Percentiles rank a stretch among this genome's conserved stretches.
Evolutionary conservation across 2,329 filamentous ascomycete species (phyloP).

Genomic region (Diaporthe citri): DNA sequence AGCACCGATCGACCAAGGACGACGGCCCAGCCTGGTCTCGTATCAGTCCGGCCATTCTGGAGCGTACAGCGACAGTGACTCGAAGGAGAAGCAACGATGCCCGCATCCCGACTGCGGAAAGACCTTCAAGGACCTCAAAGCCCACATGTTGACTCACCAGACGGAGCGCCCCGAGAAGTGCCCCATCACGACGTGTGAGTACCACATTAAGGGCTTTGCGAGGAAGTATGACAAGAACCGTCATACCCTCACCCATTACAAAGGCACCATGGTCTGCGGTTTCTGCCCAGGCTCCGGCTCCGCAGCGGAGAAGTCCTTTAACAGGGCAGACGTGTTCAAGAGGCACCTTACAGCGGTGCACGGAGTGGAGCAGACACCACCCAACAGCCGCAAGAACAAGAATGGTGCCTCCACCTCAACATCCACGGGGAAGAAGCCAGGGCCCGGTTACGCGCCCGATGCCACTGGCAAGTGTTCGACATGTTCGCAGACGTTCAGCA

Average conservation of each 20-base stretch:
- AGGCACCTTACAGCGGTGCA: conserved; percentile 91
- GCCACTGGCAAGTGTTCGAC: conserved; percentile 96
- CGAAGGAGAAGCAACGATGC: conserved; percentile 79
- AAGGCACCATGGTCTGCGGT: conserved; percentile 96
- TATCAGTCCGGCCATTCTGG: conserved; percentile 74
- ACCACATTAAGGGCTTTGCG: conserved; percentile 92
- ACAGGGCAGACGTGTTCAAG: conserved; percentile 96
- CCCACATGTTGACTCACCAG: conserved; percentile 95
- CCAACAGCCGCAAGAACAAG: conserved; percentile 86
- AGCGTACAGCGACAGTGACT: conserved; percentile 71
- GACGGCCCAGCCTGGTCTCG: conserved; percentile 78
- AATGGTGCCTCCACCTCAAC: conserved; percentile 48
- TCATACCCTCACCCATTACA: conserved; percentile 95
- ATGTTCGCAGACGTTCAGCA: conserved; percentile 90
- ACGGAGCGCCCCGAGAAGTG: conserved; percentile 94
- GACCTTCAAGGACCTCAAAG: conserved; percentile 90
- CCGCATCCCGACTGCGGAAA: conserved; percentile 87
- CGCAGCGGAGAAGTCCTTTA: conserved; percentile 93
- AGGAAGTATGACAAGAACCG: conserved; percentile 97
- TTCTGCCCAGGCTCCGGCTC: conserved; percentile 93
- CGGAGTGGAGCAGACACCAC: conserved; percentile 91
- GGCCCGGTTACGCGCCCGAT: conserved; percentile 77
- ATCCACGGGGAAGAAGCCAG: conserved; percentile 71
- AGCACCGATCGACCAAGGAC: conserved; percentile 59
- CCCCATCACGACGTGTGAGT: conserved; percentile 91